phyloP scores from a whole-genome alignment of 2,329 filamentous ascomycete species.

The Periconia macrospinosa region DNA sequence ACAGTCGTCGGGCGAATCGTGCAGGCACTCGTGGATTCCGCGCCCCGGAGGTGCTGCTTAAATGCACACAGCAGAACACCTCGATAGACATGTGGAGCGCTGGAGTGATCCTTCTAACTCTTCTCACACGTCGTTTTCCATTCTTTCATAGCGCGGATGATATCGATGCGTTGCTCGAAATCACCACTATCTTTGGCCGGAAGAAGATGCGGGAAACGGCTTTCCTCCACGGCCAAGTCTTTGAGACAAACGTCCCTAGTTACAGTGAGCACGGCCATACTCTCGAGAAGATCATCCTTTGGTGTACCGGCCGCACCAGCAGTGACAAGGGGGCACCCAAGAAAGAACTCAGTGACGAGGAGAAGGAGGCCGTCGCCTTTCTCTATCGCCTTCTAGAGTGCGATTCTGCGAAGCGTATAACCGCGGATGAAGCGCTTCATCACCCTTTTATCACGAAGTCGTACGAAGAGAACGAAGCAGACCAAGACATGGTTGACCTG shows the following conservation, averaged over 20 bases:
- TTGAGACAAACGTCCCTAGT: constrained; percentile 90
- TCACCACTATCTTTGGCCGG: constrained; percentile 89
- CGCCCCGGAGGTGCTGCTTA: constrained; percentile 93
- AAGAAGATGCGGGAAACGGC: constrained; percentile 82
- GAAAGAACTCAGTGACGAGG: constrained; percentile 64
- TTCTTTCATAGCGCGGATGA: constrained; percentile 99
- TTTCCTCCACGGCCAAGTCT: constrained; percentile 83
- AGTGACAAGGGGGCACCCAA: constrained; percentile 52
- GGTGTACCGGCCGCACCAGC: constrained; percentile 80
- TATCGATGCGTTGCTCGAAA: constrained; percentile 95
- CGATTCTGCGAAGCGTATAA: constrained; percentile 73
- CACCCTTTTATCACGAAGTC: constrained; percentile 66
- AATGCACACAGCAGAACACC: constrained; percentile 92
- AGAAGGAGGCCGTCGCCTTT: constrained; percentile 73
- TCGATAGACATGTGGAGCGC: constrained; percentile 96
- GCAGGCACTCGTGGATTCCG: constrained; percentile 95
- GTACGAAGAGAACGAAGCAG: constrained; percentile 31
- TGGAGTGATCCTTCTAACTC: constrained; percentile 94
- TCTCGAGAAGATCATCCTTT: constrained; percentile 91
- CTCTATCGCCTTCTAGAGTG: constrained; percentile 73
- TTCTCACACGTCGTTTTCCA: constrained; percentile 87
- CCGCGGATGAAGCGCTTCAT: constrained; percentile 70
- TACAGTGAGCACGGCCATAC: constrained; percentile 83
- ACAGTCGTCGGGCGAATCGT: constrained; percentile 87
- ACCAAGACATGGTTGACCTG: constrained; percentile 38